These are phyloP conservation scores for Lathyrus sativus DNA, from an alignment of 306 rosid genomes.

Conservation along the genomic window DNA sequence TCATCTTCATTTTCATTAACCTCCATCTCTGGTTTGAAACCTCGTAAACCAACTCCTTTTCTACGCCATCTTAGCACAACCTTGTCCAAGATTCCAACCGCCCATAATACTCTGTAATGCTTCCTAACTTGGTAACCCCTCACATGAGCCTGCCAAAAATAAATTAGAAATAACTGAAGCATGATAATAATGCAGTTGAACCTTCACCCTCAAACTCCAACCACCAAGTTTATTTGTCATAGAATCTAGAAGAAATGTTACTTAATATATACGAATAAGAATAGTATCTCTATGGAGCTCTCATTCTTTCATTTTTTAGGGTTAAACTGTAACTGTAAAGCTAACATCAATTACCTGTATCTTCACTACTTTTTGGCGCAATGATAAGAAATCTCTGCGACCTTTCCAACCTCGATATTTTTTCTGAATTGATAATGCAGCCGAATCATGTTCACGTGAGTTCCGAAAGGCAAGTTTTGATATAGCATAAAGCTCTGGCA, in stretches of 20 bases:
- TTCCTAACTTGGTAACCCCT: slow-evolving; percentile 95
- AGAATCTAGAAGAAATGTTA: slow-evolving; percentile 7
- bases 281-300: slow-evolving; percentile 23
- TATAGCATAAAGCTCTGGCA: slow-evolving; percentile 65
- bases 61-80: slow-evolving; percentile 90
- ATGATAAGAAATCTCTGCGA: slow-evolving; percentile 75
- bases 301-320: slow-evolving; percentile 16
- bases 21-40: slow-evolving; percentile 66
- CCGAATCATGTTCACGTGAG: slow-evolving; percentile 63
- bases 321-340: slow-evolving; percentile 13
- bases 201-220: too few relatives aligned
- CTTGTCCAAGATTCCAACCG: slow-evolving; percentile 94
- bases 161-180: slow-evolving; percentile 25
- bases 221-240: neutral
- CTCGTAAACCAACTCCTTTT: slow-evolving; percentile 88
- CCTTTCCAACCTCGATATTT: slow-evolving; percentile 93
- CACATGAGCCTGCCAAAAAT: slow-evolving; percentile 83
- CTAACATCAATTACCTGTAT: slow-evolving; percentile 68
- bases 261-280: slow-evolving; percentile 14
- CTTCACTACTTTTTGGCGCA: slow-evolving; percentile 90
- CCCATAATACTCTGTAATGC: slow-evolving; percentile 85
- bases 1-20: slow-evolving; percentile 65
- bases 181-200: slow-evolving; percentile 16
- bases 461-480: slow-evolving; percentile 65
- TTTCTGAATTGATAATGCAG: slow-evolving; percentile 93